Evolutionary conservation across 352 stramenopile species (phyloP), one percentile per base, ranked within the genome.

Genomic region (Thalassiosira livingstoniorum): DNA sequence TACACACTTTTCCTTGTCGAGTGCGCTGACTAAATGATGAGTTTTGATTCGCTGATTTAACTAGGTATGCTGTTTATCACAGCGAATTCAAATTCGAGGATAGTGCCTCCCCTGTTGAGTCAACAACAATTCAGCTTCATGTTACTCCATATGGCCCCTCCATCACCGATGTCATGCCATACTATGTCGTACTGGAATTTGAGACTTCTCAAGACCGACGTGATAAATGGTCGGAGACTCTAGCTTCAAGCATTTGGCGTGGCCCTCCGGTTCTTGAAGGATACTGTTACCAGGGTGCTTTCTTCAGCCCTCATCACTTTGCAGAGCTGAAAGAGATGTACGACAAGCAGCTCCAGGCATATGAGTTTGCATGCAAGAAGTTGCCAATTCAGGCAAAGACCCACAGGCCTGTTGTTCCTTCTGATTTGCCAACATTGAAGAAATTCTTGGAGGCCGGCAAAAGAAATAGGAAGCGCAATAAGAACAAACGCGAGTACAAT

Each of bases 261-360:
- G 77, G 82, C 2, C 82, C 82, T 54, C 64, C 81, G 7, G 76
- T 88, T 5, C 53, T 88, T 0, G 82, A 88, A 65, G 82, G 82
- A 21, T 88, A 86, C 34, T 86, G 78, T 25, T 92, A 92, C 58
- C 73, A 78, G 39, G 89, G 89, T 42, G 89, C 89, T 5, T 94
- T 90, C 66, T 94, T 94, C 65, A 89, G 77, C 61, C 69, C 63
- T 37, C 83, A 92, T 57, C 80, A 94, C 42, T 94, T 88, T 76
- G 89, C 89, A 1, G 85, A 84, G 27, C 64, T 94, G 47, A 90
- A 85, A 62, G 64, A 77, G 15, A 81, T 88, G 67, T 89, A 87
- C 66, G 73, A 91, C 72, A 70, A 81, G 4, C 77, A 88, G 18
- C 47, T 92, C 7, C 23, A 80, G 11, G 66, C 66, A 10, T 94